These are phyloP conservation scores for Dipteronia sinensis DNA, from an alignment of 345 rosid genomes.

Conservation along the genomic window DNA sequence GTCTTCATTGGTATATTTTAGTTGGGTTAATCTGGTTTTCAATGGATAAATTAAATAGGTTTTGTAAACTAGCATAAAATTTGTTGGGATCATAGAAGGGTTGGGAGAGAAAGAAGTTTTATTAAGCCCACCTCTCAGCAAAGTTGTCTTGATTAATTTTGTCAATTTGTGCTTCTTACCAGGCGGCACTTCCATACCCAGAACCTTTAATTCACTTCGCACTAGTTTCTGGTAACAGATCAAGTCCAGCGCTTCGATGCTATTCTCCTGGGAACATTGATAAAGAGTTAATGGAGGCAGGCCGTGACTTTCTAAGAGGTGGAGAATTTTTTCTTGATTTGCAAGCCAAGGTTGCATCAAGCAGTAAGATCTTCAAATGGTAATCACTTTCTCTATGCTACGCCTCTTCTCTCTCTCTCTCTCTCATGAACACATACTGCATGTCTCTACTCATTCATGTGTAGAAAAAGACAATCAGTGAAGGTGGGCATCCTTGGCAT, in stretches of 20 bases:
- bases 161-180: slow-evolving; percentile 7
- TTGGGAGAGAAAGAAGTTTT: background rate
- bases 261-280: slow-evolving; percentile 79
- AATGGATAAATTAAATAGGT: background rate
- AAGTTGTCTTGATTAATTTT: slow-evolving; percentile 5
- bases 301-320: slow-evolving; percentile 58
- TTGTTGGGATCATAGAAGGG: background rate
- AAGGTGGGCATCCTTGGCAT: background rate
- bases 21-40: slow-evolving; percentile 1
- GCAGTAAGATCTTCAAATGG: slow-evolving; percentile 75
- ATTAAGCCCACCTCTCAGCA: background rate
- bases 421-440: background rate
- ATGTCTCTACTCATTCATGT: background rate
- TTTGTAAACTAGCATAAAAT: background rate
- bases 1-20: background rate
- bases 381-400: slow-evolving; percentile 29
- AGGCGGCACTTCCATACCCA: slow-evolving; percentile 67
- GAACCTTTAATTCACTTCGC: slow-evolving; percentile 83
- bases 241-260: slow-evolving; percentile 79
- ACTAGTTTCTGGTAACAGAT: slow-evolving; percentile 73
- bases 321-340: slow-evolving; percentile 75
- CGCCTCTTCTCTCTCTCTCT: background rate
- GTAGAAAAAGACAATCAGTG: background rate
- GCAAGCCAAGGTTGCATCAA: slow-evolving; percentile 51
- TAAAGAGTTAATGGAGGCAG: slow-evolving; percentile 78